Evolutionary conservation across 1,284 basidiomycete species (phyloP), one percentile per base, ranked within the genome.

Genomic region (Schizophyllum commune): DNA sequence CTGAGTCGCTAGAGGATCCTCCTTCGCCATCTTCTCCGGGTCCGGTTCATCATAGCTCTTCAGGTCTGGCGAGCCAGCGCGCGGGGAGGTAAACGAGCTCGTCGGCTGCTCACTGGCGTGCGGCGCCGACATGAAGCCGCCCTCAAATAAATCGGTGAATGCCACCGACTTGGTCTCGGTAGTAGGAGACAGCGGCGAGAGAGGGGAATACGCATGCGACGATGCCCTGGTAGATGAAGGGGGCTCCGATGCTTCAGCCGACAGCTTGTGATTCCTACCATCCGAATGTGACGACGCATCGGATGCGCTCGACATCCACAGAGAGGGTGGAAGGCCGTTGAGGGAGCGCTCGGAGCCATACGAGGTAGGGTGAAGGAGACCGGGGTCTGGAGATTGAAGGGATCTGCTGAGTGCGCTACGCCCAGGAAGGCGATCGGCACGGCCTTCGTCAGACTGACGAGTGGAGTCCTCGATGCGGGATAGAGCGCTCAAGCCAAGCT

Each of bases 1-100:
- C 74, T 98, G 94, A 1, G 95, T 90, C 1, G 94, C 94, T 9
- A 98, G 80, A 1, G 95, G 96, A 72, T 98, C 96, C 61, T 94
- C 85, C 66, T 79, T 86, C 11, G 86, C 85, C 47, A 91, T 73
- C 67, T 78, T 77, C 68, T 83, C 86, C n/a, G 85, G 84, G 69
- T 89, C 79, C 9, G 73, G 74, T 52, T 83, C 83, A 9, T 65
- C 56, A 67, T 73, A 69, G 34, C 67, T 62, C 4, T 78, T 72
- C 19, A 89, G 69, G 68, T 86, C 85, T 8, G 88, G 88, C 17
- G 87, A 89, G 32, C 88, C 86, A 0, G 83, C 62, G 63, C 79
- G 76, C 13, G 86, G 86, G 47, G 88, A 88, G 7, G 85, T 79
- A 67, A 84, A 88, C 5, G 81, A 76, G 64, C 76, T 82, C 6